These are phyloP conservation scores for Corylus heterophylla DNA, from an alignment of 306 rosid genomes.

Conservation along the genomic window DNA sequence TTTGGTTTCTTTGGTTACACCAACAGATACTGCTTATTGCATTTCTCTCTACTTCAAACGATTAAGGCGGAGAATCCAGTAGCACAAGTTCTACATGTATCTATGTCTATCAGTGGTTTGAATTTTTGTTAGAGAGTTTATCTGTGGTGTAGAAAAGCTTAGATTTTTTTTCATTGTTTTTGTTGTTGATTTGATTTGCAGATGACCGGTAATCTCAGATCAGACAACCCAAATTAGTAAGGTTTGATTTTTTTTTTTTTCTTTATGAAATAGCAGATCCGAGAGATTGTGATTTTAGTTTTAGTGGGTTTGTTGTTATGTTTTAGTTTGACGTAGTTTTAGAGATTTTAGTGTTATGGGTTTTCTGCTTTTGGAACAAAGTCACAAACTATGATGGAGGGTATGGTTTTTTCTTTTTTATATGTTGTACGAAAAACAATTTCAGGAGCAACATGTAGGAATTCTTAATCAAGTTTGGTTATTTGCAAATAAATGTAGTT, in stretches of 20 bases:
- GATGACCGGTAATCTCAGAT: neutral
- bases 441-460: neutral
- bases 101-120: neutral
- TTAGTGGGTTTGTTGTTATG: neutral
- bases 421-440: neutral
- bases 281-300: neutral
- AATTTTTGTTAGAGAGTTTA: neutral
- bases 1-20: neutral
- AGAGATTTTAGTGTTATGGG: neutral
- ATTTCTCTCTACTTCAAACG: neutral
- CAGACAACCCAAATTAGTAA: neutral
- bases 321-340: neutral
- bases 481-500: neutral
- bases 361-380: neutral
- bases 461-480: neutral
- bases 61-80: neutral
- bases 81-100: neutral
- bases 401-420: neutral
- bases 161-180: neutral
- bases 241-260: neutral
- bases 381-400: neutral
- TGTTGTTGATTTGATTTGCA: conserved; percentile 6
- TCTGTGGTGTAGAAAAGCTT: neutral
- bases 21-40: neutral
- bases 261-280: neutral